Percentiles rank a stretch among this genome's conserved stretches.
These are phyloP conservation scores for Coemansia sp. DNA, from an alignment of 192 early-diverging fungal species.

Conservation along the genomic window DNA sequence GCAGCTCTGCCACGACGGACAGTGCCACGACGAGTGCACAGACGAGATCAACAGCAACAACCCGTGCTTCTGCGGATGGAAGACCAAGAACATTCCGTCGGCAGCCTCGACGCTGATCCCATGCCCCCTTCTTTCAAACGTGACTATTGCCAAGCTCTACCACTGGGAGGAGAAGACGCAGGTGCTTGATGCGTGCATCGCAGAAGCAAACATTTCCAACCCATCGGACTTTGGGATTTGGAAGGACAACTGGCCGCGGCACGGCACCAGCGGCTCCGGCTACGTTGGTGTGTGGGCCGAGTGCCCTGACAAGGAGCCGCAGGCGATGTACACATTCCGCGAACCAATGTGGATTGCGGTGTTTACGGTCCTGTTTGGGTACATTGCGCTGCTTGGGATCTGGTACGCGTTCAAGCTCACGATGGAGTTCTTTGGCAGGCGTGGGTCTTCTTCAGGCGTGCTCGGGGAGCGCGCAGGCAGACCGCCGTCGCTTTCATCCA, in stretches of 20 bases:
- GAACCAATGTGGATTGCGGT: constrained; percentile 43
- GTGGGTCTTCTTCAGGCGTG: neutral
- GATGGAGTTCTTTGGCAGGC: constrained; percentile 1
- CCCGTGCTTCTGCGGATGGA: constrained; percentile 45
- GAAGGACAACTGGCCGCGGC: constrained; percentile 24
- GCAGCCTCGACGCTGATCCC: constrained; percentile 19
- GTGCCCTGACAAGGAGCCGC: constrained; percentile 25
- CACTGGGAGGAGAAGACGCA: constrained; percentile 18
- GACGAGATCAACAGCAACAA: constrained; percentile 29
- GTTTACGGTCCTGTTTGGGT: constrained; percentile 25
- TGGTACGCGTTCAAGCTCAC: constrained; percentile 19
- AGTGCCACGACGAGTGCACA: constrained; percentile 34
- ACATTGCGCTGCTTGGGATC: constrained; percentile 18
- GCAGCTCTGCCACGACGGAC: constrained; percentile 27
- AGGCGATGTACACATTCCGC: constrained; percentile 38
- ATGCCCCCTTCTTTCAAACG: constrained; percentile 18
- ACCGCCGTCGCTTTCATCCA: neutral
- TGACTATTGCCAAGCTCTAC: constrained; percentile 45
- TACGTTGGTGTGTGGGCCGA: constrained; percentile 22
- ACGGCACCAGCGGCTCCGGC: constrained; percentile 10
- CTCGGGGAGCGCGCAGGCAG: neutral
- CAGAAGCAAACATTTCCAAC: constrained; percentile 13
- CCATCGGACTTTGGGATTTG: constrained; percentile 25
- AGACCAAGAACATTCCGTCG: constrained; percentile 20
- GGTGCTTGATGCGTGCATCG: constrained; percentile 31